These are phyloP conservation scores for Neurospora sp. DNA, from an alignment of 495 filamentous ascomycete genomes.

Conservation along the genomic window DNA sequence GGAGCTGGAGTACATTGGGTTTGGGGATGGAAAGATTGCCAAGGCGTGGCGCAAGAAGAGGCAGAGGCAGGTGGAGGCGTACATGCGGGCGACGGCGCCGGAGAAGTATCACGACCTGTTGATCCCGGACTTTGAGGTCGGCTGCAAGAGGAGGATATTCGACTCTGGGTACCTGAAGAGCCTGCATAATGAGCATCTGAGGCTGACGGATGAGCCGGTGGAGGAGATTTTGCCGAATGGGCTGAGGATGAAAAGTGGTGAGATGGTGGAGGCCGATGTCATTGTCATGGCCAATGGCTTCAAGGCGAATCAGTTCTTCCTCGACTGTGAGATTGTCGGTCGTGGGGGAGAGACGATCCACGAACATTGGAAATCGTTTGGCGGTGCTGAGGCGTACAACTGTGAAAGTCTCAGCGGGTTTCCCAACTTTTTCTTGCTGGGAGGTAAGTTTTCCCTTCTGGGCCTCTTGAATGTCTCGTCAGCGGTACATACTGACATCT, in stretches of 20 bases:
- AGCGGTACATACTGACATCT: neutral
- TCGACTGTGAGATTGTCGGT: constrained; percentile 27
- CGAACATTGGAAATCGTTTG: constrained; percentile 26
- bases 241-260: constrained; percentile 16
- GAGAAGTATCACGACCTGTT: constrained; percentile 31
- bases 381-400: constrained; percentile 32
- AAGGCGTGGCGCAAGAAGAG: constrained; percentile 4
- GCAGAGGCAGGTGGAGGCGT: constrained; percentile 12
- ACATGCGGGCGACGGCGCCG: constrained; percentile 29
- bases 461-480: neutral
- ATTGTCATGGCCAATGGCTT: constrained; percentile 35
- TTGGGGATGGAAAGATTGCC: constrained; percentile 3
- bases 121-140: constrained; percentile 32
- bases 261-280: constrained; percentile 25
- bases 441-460: constrained; percentile 6
- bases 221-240: constrained; percentile 26
- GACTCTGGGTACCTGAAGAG: constrained; percentile 23
- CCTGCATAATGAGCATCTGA: constrained; percentile 24
- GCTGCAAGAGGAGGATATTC: constrained; percentile 37
- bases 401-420: constrained; percentile 25
- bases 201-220: constrained; percentile 23
- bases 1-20: constrained; percentile 18
- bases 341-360: constrained; percentile 17
- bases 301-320: constrained; percentile 21
- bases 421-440: constrained; percentile 33